These are phyloP conservation scores for Exophiala sp. DNA, from an alignment of 2,329 filamentous ascomycete species.

Conservation along the genomic window DNA sequence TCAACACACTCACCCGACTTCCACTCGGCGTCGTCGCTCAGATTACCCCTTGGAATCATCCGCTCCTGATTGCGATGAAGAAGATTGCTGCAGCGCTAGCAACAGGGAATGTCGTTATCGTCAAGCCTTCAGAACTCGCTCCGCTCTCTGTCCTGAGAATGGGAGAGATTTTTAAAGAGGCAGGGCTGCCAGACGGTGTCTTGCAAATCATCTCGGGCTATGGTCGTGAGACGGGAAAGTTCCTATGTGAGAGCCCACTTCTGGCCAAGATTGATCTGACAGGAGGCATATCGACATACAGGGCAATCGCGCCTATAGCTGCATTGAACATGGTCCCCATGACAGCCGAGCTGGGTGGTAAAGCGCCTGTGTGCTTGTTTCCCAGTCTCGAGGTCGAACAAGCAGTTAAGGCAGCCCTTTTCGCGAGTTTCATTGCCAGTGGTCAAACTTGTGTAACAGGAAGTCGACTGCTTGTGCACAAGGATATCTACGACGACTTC, in stretches of 20 bases:
- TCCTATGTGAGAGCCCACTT: slow-evolving; percentile 40
- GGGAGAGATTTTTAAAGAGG: slow-evolving; percentile 40
- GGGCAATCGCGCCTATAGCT: slow-evolving; percentile 26
- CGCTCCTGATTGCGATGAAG: slow-evolving; percentile 31
- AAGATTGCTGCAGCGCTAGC: slow-evolving; percentile 32
- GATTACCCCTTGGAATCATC: slow-evolving; percentile 41
- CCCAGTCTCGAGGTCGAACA: slow-evolving; percentile 25
- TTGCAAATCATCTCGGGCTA: slow-evolving; percentile 51
- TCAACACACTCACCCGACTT: slow-evolving; percentile 36
- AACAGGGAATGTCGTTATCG: slow-evolving; percentile 39
- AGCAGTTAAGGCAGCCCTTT: slow-evolving; percentile 32
- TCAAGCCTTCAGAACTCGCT: slow-evolving; percentile 42
- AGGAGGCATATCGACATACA: slow-evolving; percentile 27
- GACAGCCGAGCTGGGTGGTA: slow-evolving; percentile 30
- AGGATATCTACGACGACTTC: slow-evolving; percentile 41
- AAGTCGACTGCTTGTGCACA: slow-evolving; percentile 52
- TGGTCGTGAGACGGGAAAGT: slow-evolving; percentile 52
- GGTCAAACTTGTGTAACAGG: slow-evolving; percentile 57
- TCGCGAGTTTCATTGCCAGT: slow-evolving; percentile 50
- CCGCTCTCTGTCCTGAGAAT: slow-evolving; percentile 42
- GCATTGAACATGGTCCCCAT: slow-evolving; percentile 26
- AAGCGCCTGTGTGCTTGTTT: slow-evolving; percentile 31
- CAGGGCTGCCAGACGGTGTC: slow-evolving; percentile 43
- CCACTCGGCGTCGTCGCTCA: slow-evolving; percentile 40
- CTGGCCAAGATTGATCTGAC: slow-evolving; percentile 30